Conservation (phyloP, 2,329 filamentous ascomycete species). For the Diaporthe sp. region DNA sequence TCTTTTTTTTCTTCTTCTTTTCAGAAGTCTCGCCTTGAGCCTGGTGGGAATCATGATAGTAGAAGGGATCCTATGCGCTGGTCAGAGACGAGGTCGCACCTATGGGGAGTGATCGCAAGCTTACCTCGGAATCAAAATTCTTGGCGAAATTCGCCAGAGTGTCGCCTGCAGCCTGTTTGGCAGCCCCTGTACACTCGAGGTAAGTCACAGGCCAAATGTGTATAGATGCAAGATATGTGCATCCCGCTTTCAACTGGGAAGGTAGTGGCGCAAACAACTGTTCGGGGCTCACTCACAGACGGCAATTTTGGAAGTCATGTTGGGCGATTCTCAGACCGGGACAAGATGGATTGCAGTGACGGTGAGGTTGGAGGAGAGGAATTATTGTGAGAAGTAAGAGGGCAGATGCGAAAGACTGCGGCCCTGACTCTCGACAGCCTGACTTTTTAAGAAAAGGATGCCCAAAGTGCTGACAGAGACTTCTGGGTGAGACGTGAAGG, state of each 20-base stretch:
- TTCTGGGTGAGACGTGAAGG: slow-evolving; percentile 1
- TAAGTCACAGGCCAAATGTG: not conserved
- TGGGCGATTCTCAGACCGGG: not conserved
- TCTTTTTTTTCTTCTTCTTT: slow-evolving; percentile 35
- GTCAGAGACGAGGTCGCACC: not conserved
- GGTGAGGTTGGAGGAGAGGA: not conserved
- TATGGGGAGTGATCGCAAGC: not conserved
- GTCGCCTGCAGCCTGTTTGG: slow-evolving; percentile 10
- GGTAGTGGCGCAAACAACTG: not conserved
- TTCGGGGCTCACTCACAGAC: not conserved
- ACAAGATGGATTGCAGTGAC: not conserved
- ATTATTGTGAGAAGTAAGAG: not conserved
- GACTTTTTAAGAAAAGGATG: not conserved
- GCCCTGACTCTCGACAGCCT: not conserved
- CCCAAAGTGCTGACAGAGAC: not conserved
- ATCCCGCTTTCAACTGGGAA: not conserved
- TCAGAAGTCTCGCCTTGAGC: slow-evolving; percentile 66
- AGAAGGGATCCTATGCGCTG: slow-evolving; percentile 83
- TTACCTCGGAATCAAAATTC: slow-evolving; percentile 47
- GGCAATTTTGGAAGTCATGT: slow-evolving; percentile 14
- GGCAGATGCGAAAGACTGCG: not conserved
- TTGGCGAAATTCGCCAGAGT: slow-evolving; percentile 37
- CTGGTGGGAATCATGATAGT: slow-evolving; percentile 84
- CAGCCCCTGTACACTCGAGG: not conserved
- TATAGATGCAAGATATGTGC: not conserved